Evolutionary conservation across 2,329 filamentous ascomycete species (phyloP), one percentile per base, ranked within the genome.

Genomic region (Elsinoe batatas): DNA sequence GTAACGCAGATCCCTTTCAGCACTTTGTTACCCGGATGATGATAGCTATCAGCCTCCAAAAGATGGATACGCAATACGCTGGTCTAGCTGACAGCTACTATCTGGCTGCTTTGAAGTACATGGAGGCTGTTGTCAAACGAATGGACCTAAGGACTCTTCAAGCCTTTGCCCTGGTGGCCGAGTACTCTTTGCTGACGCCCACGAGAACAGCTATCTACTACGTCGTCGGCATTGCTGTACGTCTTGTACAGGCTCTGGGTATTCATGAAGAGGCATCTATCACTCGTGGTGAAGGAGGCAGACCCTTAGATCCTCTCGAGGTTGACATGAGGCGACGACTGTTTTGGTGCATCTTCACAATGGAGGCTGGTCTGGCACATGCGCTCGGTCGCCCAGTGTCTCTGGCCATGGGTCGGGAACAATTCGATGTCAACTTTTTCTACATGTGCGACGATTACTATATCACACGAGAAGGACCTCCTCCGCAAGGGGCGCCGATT

Each of bases 1-100:
- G 87, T 50, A 85, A 83, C 55, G 78, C 73, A 4, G 87, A 95
- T 62, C 64, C 65, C 7, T 91, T 91, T 68, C 84, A 91, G 66
- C 90, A 93, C 64, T 97, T 96, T 64, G 81, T 91, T 43, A 74
- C 94, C 51, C 84, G 88, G 57, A 91, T 97, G 82, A 88, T 96
- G 54, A 83, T 97, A 65, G 91, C 93, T 30, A 95, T 96, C 65
- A 91, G 89, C 68, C 80, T 97, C 70, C 91, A 97, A 70, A 95
- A 94, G 69, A 78, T 96, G 64, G 88, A 91, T 66, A 81, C 85
- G 0, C 84, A 88, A 61, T 97, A 93, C 69, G 90, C 91, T n/a
- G 91, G 91, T 20, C 75, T 97, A 26, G 91, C 93, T 30, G 91
- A 97, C 70, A 91, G 89, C 67, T 97, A 95, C 72, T 97, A 96